Evolutionary conservation across 2,329 filamentous ascomycete species (phyloP), one percentile per base, ranked within the genome.

Genomic region (Onygenales sp.): DNA sequence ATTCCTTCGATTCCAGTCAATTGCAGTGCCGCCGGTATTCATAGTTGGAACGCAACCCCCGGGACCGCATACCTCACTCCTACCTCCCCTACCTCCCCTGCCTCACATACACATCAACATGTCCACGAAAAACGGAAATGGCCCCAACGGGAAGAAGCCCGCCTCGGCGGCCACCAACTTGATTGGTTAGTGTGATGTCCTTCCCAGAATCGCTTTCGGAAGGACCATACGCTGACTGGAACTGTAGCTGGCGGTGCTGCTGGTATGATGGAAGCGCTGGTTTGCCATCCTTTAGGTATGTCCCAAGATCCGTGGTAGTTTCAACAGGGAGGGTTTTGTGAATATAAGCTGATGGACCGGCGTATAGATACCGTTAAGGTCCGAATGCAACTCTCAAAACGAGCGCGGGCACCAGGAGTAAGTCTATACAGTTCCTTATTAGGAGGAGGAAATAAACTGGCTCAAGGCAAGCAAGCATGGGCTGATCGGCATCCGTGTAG

Each of bases 241-340:
- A 42, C 27, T 42, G 41, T 63, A 95, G 93, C 93, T 69, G 93
- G 93, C 69, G 93, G 93, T 69, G 89, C 89, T 72, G 93, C 93
- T 63, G 93, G 93, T 67, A 96, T 97, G 92, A 97, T 97, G 91
- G 93, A 98, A 75, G 93, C 93, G 48, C 84, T 98, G 58, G 90
- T 78, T 52, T 98, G 93, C 72, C 93, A 98, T 78, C 93, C 93
- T 58, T 81, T 97, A 55, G 87, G 87, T 92, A 79, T 64, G 78
- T 63, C 31, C 55, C 51, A 52, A 50, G 39, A 21, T 42, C 43
- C 41, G 11, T 11, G 11, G 11, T 41, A 44, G 13, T 44, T 14
- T 27, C 21, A 27, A 27, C 5, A 27, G 21, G 21, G 21, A 27
- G 21, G 21, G 21, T 27, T 44, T 44, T 41, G 38, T 51, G 42